Conservation (phyloP, 495 filamentous ascomycete species). For the Aspergillus affinis region DNA sequence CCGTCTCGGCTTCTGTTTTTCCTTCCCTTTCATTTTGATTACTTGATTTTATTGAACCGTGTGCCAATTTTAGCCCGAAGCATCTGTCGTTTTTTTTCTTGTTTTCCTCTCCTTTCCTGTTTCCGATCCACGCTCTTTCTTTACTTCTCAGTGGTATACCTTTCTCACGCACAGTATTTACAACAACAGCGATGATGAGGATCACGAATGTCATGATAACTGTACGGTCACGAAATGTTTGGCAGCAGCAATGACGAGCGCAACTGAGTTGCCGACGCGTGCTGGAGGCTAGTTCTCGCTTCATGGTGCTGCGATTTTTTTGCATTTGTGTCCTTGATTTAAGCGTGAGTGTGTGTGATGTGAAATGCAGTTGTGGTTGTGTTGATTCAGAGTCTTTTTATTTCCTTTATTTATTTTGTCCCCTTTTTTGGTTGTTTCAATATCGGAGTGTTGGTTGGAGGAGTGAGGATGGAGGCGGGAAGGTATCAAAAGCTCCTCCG, state of each 20-base stretch:
- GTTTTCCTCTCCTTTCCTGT: constrained; percentile 17
- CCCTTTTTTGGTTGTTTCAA: not conserved
- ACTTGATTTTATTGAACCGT: constrained; percentile 14
- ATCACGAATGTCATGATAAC: constrained; percentile 50
- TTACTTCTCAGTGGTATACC: constrained; percentile 37
- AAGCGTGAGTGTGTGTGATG: constrained; percentile 14
- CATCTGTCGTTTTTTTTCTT: constrained; percentile 30
- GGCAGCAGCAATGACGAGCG: constrained; percentile 19
- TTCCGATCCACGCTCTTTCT: constrained; percentile 17
- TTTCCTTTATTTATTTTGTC: constrained; percentile 18
- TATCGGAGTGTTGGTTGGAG: constrained; percentile 6
- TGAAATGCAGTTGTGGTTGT: constrained; percentile 8
- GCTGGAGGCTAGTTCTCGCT: constrained; percentile 27
- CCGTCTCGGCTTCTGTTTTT: constrained; percentile 15
- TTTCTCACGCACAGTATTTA: constrained; percentile 46
- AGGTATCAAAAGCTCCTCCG: not conserved
- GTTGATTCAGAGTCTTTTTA: constrained; percentile 10
- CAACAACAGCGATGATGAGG: constrained; percentile 45
- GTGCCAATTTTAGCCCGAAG: constrained; percentile 25
- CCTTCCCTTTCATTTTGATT: constrained; percentile 20
- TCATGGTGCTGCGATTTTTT: constrained; percentile 19
- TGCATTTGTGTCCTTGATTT: constrained; percentile 25
- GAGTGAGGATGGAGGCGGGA: not conserved
- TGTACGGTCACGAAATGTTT: constrained; percentile 44
- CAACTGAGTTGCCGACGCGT: constrained; percentile 28